phyloP scores from a whole-genome alignment of 495 filamentous ascomycete genomes.

The Acidomyces sp. region DNA sequence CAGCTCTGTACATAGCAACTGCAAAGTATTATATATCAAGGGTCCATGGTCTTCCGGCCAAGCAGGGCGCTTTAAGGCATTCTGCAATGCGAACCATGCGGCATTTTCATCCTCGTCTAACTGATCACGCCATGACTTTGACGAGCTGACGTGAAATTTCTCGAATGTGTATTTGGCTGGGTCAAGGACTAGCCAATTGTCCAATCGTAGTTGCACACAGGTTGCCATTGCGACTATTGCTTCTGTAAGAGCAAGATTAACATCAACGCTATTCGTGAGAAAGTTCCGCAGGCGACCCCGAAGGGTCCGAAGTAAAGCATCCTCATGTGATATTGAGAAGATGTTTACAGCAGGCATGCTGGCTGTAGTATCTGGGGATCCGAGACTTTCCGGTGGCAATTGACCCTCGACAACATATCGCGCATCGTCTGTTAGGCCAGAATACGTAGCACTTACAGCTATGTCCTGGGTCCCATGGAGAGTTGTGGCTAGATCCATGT shows the following conservation, averaged over 20 bases:
- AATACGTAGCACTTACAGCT: slow-evolving; percentile 65
- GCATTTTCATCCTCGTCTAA: slow-evolving; percentile 13
- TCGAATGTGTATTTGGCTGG: slow-evolving; percentile 44
- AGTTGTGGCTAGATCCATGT: slow-evolving; percentile 58
- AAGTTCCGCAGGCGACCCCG: slow-evolving; percentile 61
- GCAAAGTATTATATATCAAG: slow-evolving; percentile 20
- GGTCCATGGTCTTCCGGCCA: slow-evolving; percentile 23
- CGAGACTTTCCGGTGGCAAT: neutral
- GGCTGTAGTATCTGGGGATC: neutral
- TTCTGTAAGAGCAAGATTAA: slow-evolving; percentile 75
- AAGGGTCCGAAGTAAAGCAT: slow-evolving; percentile 61
- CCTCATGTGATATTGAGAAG: slow-evolving; percentile 32
- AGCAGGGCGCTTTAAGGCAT: slow-evolving; percentile 12
- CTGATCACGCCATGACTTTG: slow-evolving; percentile 7
- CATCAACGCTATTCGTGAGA: slow-evolving; percentile 78
- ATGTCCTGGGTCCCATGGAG: slow-evolving; percentile 60
- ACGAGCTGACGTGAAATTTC: slow-evolving; percentile 29
- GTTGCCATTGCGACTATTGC: slow-evolving; percentile 67
- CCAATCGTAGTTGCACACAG: slow-evolving; percentile 68
- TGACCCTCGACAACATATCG: slow-evolving; percentile 52
- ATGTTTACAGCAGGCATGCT: slow-evolving; percentile 8
- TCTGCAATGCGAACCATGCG: slow-evolving; percentile 1
- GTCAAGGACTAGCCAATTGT: slow-evolving; percentile 79
- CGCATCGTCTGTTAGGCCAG: slow-evolving; percentile 52
- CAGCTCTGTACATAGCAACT: slow-evolving; percentile 20